phyloP scores from a whole-genome alignment of 176 grass and related monocot genomes.

The Canna indica region DNA sequence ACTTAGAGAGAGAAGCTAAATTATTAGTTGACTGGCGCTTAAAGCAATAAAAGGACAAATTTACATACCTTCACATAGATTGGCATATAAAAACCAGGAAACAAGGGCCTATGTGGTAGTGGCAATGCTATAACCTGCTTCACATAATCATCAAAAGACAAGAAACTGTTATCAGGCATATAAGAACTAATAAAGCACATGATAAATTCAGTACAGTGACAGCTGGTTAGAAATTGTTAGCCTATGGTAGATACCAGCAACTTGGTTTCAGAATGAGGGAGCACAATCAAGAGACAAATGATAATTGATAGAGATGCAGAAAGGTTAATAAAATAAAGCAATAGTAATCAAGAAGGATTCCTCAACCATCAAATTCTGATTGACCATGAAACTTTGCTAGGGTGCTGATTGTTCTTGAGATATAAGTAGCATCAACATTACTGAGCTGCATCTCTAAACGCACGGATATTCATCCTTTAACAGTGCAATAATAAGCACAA shows the following conservation, averaged over 20 bases:
- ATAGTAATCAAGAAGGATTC: background rate
- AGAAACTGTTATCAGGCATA: background rate
- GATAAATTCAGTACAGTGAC: background rate
- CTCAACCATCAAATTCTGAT: background rate
- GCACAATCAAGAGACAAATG: background rate
- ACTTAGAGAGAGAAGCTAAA: background rate
- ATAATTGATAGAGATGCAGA: background rate
- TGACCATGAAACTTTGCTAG: background rate
- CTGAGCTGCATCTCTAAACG: no score
- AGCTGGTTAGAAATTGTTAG: background rate
- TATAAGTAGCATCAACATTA: background rate
- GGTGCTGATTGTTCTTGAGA: background rate
- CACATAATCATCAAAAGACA: conserved; percentile 17
- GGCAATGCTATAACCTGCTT: conserved; percentile 84
- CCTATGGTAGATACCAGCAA: background rate
- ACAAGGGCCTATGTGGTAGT: conserved; percentile 88
- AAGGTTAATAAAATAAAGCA: background rate
- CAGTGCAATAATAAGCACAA: no score
- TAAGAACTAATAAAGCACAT: background rate
- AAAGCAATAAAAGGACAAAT: background rate
- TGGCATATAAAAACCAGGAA: conserved; percentile 98
- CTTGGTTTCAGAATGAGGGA: background rate
- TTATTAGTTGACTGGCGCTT: background rate
- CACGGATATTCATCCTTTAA: no score
- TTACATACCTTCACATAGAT: conserved; percentile 74